A percentile compares a stretch with the other conserved stretches of the same genome.
phyloP scores from a whole-genome alignment of 1,284 basidiomycete species.

The Malassezia sympodialis region DNA sequence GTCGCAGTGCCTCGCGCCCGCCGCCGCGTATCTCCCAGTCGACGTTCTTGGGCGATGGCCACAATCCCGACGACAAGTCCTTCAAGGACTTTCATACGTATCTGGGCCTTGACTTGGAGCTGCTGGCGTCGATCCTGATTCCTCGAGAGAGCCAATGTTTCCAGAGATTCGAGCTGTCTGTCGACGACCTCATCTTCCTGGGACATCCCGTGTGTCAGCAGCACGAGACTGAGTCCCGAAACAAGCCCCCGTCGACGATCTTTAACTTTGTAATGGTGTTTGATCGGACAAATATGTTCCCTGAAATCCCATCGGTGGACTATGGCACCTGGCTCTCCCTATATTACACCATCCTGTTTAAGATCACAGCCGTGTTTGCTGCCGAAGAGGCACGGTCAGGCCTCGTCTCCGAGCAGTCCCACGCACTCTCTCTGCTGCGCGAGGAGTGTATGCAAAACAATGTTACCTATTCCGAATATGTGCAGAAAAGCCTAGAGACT shows the following conservation, averaged over 20 bases:
- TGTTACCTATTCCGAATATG: slow-evolving; percentile 11
- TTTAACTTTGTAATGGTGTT: slow-evolving; percentile 46
- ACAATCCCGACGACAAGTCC: slow-evolving; percentile 9
- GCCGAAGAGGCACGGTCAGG: slow-evolving; percentile 30
- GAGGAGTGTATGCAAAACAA: slow-evolving; percentile 36
- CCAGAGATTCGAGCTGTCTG: slow-evolving; percentile 81
- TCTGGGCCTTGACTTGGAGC: slow-evolving; percentile 69
- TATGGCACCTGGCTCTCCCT: slow-evolving; percentile 31
- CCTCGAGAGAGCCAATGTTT: slow-evolving; percentile 72
- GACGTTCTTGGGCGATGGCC: slow-evolving; percentile 10
- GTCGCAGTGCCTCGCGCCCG: slow-evolving; percentile 3
- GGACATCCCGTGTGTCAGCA: slow-evolving; percentile 77
- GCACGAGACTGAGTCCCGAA: background rate
- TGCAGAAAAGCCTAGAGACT: slow-evolving; percentile 22
- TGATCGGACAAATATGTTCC: slow-evolving; percentile 37
- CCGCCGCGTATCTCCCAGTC: background rate
- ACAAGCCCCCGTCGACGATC: slow-evolving; percentile 4
- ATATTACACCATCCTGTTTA: slow-evolving; percentile 45
- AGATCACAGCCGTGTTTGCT: slow-evolving; percentile 43
- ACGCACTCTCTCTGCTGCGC: slow-evolving; percentile 26
- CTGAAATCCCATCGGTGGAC: slow-evolving; percentile 26
- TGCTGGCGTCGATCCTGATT: slow-evolving; percentile 70
- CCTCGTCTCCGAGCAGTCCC: slow-evolving; percentile 32
- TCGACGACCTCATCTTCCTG: slow-evolving; percentile 86
- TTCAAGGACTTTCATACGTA: slow-evolving; percentile 52